A percentile compares a stretch with the other conserved stretches of the same genome.
phyloP scores from a whole-genome alignment of 2,329 filamentous ascomycete species.

The Penicillium corylophilum region DNA sequence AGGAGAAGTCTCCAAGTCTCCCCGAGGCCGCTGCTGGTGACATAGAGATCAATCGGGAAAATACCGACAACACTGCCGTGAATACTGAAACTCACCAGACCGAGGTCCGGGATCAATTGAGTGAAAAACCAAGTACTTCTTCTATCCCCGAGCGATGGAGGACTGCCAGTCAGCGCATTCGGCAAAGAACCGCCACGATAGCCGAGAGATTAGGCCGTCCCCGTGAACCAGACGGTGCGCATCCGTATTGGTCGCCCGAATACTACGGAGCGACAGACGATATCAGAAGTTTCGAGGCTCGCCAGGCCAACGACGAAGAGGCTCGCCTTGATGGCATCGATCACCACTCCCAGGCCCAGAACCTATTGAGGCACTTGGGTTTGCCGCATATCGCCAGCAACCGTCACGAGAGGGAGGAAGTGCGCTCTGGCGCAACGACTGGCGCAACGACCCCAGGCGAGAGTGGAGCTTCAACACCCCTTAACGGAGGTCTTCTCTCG shows the following conservation, averaged over 20 bases:
- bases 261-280: slow-evolving; percentile 26
- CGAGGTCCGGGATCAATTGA: slow-evolving; percentile 3
- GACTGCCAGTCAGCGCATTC: slow-evolving; percentile 20
- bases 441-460: slow-evolving; percentile 19
- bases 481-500: slow-evolving; percentile 60
- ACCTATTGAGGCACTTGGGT: slow-evolving; percentile 21
- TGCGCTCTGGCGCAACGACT: slow-evolving; percentile 20
- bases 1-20: slow-evolving; percentile 11
- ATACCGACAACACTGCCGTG: not conserved
- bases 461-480: slow-evolving; percentile 14
- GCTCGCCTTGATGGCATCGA: slow-evolving; percentile 5
- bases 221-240: slow-evolving; percentile 24
- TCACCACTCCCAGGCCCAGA: slow-evolving; percentile 22
- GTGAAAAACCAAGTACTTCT: slow-evolving; percentile 6
- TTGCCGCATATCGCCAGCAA: not conserved
- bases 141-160: slow-evolving; percentile 19
- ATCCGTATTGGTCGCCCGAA: slow-evolving; percentile 19
- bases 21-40: slow-evolving; percentile 1
- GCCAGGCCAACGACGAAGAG: slow-evolving; percentile 22
- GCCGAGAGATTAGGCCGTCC: slow-evolving; percentile 25
- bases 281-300: slow-evolving; percentile 18
- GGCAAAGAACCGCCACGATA: slow-evolving; percentile 17
- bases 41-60: not conserved
- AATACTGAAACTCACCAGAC: not conserved
- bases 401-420: slow-evolving; percentile 5